A percentile compares a stretch with the other conserved stretches of the same genome.
Evolutionary conservation across 2,329 filamentous ascomycete species (phyloP).

Genomic region (Alternaria viburni): DNA sequence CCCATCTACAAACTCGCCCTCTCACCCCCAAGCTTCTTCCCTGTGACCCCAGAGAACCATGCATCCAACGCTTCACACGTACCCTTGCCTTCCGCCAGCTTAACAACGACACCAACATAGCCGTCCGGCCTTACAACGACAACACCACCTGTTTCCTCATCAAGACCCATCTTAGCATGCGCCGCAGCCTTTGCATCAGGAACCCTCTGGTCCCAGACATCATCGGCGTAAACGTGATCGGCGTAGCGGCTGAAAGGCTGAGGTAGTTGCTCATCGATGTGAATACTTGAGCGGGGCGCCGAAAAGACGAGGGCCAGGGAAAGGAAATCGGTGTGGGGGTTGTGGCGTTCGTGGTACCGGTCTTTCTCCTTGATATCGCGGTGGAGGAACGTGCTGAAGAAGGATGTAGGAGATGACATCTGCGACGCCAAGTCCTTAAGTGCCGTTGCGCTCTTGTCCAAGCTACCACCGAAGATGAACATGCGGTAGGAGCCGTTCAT

Average conservation of each 20-base stretch:
- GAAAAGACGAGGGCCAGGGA: constrained; percentile 80
- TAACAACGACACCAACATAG: constrained; percentile 79
- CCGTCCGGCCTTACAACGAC: constrained; percentile 87
- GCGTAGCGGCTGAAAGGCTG: constrained; percentile 74
- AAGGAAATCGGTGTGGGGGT: constrained; percentile 84
- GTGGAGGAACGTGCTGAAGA: constrained; percentile 71
- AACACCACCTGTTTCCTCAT: constrained; percentile 74
- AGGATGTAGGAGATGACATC: constrained; percentile 70
- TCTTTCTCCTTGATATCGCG: constrained; percentile 60
- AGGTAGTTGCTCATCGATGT: constrained; percentile 75
- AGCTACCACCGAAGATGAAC: constrained; percentile 81
- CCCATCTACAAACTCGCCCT: constrained; percentile 36
- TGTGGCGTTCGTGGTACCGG: constrained; percentile 77
- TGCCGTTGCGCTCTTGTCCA: constrained; percentile 63
- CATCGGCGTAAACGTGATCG: constrained; percentile 86
- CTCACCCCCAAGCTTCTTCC: constrained; percentile 60
- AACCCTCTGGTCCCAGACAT: constrained; percentile 74
- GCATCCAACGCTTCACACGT: constrained; percentile 84
- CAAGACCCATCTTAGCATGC: constrained; percentile 85
- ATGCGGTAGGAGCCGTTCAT: constrained; percentile 87
- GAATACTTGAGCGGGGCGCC: constrained; percentile 69
- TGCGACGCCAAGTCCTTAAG: constrained; percentile 72
- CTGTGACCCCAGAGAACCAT: constrained; percentile 78
- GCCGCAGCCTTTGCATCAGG: constrained; percentile 74
- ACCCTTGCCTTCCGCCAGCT: constrained; percentile 74